These are phyloP conservation scores for Endocalyx cinctus DNA, from an alignment of 2,329 filamentous ascomycete species.

Conservation along the genomic window DNA sequence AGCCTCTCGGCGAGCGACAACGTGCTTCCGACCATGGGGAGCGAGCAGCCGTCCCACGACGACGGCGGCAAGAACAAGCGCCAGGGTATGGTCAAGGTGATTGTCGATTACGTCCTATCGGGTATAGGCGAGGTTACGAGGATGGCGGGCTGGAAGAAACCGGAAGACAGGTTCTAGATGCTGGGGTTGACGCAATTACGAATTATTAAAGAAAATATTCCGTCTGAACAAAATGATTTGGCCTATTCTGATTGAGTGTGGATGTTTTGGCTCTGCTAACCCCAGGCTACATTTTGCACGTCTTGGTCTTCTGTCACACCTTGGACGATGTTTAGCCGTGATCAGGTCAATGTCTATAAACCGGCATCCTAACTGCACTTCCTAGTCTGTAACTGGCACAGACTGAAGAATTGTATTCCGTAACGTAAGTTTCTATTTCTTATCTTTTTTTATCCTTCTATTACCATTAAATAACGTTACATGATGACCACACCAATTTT, in stretches of 20 bases:
- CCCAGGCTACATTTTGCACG: background rate
- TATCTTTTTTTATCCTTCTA: conserved; percentile 4
- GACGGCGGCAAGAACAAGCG: conserved; percentile 45
- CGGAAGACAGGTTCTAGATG: conserved; percentile 31
- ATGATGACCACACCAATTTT: conserved; percentile 36
- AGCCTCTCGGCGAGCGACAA: conserved; percentile 93
- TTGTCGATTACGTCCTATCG: conserved; percentile 55
- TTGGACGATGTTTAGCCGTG: too few species aligned
- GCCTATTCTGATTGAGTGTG: background rate
- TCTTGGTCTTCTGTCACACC: conserved; percentile 7
- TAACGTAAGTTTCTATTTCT: background rate
- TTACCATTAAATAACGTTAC: conserved; percentile 2
- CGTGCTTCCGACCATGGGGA: conserved; percentile 87
- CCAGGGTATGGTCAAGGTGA: conserved; percentile 62
- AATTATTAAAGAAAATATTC: conserved; percentile 7
- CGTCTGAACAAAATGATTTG: background rate
- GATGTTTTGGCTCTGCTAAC: background rate
- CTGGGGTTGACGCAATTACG: conserved; percentile 5
- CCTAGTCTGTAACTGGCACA: too few species aligned
- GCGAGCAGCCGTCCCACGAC: conserved; percentile 52
- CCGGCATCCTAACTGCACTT: background rate
- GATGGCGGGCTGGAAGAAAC: conserved; percentile 36
- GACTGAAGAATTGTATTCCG: background rate
- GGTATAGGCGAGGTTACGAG: conserved; percentile 43
- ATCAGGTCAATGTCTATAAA: conserved; percentile 2